A percentile compares a stretch with the other conserved stretches of the same genome.
Evolutionary conservation across 208 protist genomes (phyloP).

Genomic region (Wallacemonas rigidus): DNA sequence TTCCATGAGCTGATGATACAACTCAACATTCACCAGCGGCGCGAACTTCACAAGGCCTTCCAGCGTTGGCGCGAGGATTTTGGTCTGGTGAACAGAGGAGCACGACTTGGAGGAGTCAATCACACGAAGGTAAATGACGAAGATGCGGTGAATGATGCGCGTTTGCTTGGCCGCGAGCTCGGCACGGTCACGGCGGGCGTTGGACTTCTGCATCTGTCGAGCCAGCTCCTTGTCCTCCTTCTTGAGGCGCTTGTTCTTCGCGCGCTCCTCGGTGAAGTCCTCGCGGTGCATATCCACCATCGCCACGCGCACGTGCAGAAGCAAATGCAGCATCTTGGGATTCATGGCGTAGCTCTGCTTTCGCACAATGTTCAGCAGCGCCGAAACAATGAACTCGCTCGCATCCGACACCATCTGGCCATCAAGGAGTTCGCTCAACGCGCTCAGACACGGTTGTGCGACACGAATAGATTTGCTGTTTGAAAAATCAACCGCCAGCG

Average conservation of each 20-base stretch:
- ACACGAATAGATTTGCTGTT: slow-evolving; percentile 90
- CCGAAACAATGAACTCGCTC: slow-evolving; percentile 80
- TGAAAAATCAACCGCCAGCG: slow-evolving; percentile 81
- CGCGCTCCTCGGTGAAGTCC: slow-evolving; percentile 90
- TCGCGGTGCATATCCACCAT: slow-evolving; percentile 91
- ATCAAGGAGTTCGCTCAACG: slow-evolving; percentile 79
- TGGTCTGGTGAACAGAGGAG: slow-evolving; percentile 80
- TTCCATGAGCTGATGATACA: slow-evolving; percentile 88
- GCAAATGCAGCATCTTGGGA: slow-evolving; percentile 85
- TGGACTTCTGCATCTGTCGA: slow-evolving; percentile 90
- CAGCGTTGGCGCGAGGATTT: slow-evolving; percentile 87
- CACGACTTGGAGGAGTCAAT: slow-evolving; percentile 87
- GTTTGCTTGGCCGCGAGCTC: slow-evolving; percentile 88
- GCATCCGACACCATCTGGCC: slow-evolving; percentile 87
- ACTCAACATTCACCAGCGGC: slow-evolving; percentile 88
- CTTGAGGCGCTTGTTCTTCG: slow-evolving; percentile 90
- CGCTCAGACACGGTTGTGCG: slow-evolving; percentile 77
- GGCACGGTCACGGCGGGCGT: slow-evolving; percentile 83
- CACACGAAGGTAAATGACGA: slow-evolving; percentile 92
- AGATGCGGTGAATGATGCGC: slow-evolving; percentile 88
- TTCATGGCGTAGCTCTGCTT: slow-evolving; percentile 92
- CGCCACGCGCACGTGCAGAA: slow-evolving; percentile 92
- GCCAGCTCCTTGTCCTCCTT: slow-evolving; percentile 93
- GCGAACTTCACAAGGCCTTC: slow-evolving; percentile 92
- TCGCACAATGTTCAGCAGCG: slow-evolving; percentile 87